Base-by-base conservation (phyloP, 306 rosid species). In the Pueraria montana region DNA sequence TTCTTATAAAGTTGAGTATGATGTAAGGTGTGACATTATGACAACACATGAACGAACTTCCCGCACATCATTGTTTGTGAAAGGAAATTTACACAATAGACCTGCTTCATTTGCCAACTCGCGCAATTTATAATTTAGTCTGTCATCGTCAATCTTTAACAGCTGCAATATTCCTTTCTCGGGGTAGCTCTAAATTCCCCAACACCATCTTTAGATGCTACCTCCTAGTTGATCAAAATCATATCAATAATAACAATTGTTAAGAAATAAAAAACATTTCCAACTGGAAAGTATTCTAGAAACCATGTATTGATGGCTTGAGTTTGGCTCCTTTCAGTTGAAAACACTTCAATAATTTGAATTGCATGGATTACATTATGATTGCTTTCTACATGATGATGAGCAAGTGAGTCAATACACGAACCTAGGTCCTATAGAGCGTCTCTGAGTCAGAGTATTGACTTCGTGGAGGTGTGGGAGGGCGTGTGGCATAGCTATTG, bases 371-470 rank as follows among this genome's bases (percentile, higher is more conserved):
- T 53, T 79, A 55, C 30, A 46, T 45, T 66, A 71, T 30, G 21
- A 48, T 72, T 21, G 49, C 32, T 72, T 48, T 63, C n/a, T 76
- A 9, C 46, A 20, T 36, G 70, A 71, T 61, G 69, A 61, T n/a
- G n/a, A n/a, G n/a, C n/a, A n/a, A n/a, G 45, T 24, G n/a, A 68
- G 74, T 73, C 74, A 65, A 74, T 55, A 43, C 30, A 78, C 65
- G 64, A 75, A 87, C 83, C 88, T 84, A 85, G 81, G 38, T 73
- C 85, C 81, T 72, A 76, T 13, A 24, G 48, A 32, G 34, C 3
- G 58, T 53, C 80, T 80, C 69, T 17, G 26, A 2, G 8, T 3
- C 82, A 14, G 62, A 32, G 58, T 55, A 32, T 46, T 68, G 36
- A 83, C 66, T 81, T 77, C 46, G 6, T 23, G 66, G 69, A 45